A percentile compares a stretch with the other conserved stretches of the same genome.
phyloP scores from a whole-genome alignment of 73 alveolate species.

The Paraurostyla sp. region DNA sequence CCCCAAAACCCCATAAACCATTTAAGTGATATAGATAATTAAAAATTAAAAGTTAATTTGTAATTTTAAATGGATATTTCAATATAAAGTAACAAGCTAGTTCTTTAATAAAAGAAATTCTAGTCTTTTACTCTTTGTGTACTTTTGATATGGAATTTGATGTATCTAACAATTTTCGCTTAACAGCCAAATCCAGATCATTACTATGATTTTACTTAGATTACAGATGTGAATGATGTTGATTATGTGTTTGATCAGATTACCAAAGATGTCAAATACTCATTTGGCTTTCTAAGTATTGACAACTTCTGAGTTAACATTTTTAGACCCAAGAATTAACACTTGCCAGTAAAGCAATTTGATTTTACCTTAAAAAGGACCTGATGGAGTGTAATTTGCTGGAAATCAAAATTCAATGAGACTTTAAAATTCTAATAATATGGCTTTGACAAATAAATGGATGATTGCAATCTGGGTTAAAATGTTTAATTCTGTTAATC shows the following conservation, averaged over 20 bases:
- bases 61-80: no score
- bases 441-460: neutral
- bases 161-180: no score
- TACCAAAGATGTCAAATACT: neutral
- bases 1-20: no score
- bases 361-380: neutral
- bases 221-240: neutral
- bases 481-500: neutral
- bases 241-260: neutral
- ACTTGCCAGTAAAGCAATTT: neutral
- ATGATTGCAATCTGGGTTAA: slow-evolving; percentile 25
- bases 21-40: no score
- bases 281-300: neutral
- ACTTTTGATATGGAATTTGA: no score
- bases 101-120: no score
- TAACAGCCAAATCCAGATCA: no score
- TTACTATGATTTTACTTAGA: neutral
- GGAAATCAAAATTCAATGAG: neutral
- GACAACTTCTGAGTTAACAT: neutral
- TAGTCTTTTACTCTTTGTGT: no score
- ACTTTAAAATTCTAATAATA: neutral
- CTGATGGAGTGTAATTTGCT: slow-evolving; percentile 12
- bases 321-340: neutral
- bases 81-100: no score
- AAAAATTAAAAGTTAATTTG: no score